Evolutionary conservation across 352 stramenopile genomes (phyloP), one percentile per base, ranked within the genome.

Genomic region (Phytopythium oedochilum): DNA sequence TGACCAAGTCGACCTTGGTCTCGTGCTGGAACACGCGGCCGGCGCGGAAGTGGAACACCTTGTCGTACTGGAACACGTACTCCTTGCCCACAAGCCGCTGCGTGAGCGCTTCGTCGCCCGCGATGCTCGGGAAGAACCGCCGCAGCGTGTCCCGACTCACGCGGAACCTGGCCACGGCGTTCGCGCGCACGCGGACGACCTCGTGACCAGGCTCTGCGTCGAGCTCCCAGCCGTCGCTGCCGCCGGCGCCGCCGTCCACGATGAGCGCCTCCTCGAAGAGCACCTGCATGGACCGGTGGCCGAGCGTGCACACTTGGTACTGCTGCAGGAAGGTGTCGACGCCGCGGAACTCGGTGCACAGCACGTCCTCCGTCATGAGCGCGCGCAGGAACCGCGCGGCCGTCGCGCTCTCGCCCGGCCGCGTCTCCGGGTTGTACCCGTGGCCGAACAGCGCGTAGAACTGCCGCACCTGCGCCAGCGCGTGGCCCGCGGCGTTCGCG

Each of bases 31-130:
- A 84, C 18, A 89, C 64, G 26, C 59, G 59, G 1, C 70, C 67
- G 38, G 63, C 47, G 20, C 63, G 51, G 47, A 89, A 85, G 44
- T 89, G 75, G 52, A 89, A 87, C 5, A 85, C 74, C 51, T 87
- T 89, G 58, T 87, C 74, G 63, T 89, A 87, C 55, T 80, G 69
- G 25, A 88, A 68, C 38, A 60, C 55, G 49, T 87, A 87, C 54
- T 78, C 67, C 31, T 80, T 76, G 31, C 75, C 78, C 31, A 87
- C 81, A 14, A 88, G 62, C 46, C 64, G 47, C 50, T 88, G 75
- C 9, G 66, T 57, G 34, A 86, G 66, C 34, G 51, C 55, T 61
- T 88, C 78, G 50, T 88, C 78, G 1, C 66, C 51, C 38, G 82
- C 70, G 39, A 88, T 75, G 18, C 55, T 44, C 2, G 78, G 73